phyloP scores from a whole-genome alignment of 1,284 basidiomycete species.

The Ustilago xerochloae region DNA sequence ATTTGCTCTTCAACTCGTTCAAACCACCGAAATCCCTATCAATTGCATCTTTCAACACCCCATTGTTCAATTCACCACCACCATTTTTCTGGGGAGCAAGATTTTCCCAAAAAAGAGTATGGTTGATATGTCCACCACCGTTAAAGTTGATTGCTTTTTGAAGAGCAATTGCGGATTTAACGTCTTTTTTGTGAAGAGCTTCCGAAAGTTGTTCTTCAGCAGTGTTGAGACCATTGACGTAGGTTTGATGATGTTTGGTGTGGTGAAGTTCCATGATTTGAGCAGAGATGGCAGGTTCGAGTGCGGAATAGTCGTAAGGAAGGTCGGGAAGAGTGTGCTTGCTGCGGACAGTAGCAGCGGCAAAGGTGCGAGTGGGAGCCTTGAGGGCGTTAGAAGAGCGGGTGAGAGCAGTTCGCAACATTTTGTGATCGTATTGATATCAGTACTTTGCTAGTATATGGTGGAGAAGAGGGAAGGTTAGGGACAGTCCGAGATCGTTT shows the following conservation, averaged over 20 bases:
- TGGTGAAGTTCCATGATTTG: conserved; percentile 68
- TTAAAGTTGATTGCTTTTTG: conserved; percentile 67
- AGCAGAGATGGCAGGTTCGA: conserved; percentile 65
- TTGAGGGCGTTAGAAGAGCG: conserved; percentile 31
- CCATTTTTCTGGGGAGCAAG: conserved; percentile 61
- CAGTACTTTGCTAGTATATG: not conserved
- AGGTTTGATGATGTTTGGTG: conserved; percentile 67
- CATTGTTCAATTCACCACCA: conserved; percentile 61
- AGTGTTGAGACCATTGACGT: conserved; percentile 65
- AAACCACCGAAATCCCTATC: conserved; percentile 65
- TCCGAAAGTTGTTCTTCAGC: conserved; percentile 63
- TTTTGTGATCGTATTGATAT: too few relatives aligned
- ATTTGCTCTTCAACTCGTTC: conserved; percentile 60
- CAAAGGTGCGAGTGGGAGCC: conserved; percentile 18
- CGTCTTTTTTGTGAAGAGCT: conserved; percentile 57
- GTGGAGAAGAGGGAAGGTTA: not conserved
- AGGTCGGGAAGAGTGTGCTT: conserved; percentile 68
- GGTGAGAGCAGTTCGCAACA: conserved; percentile 54
- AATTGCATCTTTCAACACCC: conserved; percentile 62
- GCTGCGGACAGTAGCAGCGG: conserved; percentile 39
- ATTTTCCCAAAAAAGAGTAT: conserved; percentile 68
- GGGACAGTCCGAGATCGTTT: too few relatives aligned
- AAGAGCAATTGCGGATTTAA: conserved; percentile 52
- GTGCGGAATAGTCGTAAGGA: conserved; percentile 65
- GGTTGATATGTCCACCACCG: conserved; percentile 68